phyloP scores from a whole-genome alignment of 2,329 filamentous ascomycete species.

The Xylaria sp. region DNA sequence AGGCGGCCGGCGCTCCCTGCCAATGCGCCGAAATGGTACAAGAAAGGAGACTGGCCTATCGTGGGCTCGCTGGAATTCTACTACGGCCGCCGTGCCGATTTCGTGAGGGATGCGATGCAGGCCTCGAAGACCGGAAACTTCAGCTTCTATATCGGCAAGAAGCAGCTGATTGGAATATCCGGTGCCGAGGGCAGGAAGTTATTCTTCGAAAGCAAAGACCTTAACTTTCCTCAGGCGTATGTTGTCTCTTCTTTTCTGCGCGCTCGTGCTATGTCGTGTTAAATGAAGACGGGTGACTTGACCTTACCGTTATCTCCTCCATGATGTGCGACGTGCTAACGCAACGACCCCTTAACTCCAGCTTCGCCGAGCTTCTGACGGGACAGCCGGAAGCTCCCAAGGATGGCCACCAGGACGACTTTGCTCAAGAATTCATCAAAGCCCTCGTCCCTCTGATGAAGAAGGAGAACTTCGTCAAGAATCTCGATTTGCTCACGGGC shows the following conservation, averaged over 20 bases:
- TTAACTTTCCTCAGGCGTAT: slow-evolving; percentile 58
- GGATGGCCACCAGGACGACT: slow-evolving; percentile 36
- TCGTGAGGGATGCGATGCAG: slow-evolving; percentile 49
- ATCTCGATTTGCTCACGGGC: slow-evolving; percentile 56
- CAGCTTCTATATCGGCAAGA: slow-evolving; percentile 60
- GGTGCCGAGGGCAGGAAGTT: slow-evolving; percentile 56
- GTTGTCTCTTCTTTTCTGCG: slow-evolving; percentile 19
- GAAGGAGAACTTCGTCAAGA: slow-evolving; percentile 52
- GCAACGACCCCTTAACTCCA: not conserved
- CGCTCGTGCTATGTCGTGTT: not conserved
- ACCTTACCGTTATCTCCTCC: not conserved
- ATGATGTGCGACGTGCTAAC: slow-evolving; percentile 11
- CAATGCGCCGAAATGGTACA: slow-evolving; percentile 46
- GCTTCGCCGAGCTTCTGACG: slow-evolving; percentile 44
- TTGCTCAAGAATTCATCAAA: slow-evolving; percentile 47
- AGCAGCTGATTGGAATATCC: slow-evolving; percentile 57
- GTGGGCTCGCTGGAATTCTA: slow-evolving; percentile 58
- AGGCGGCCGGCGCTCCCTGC: slow-evolving; percentile 43
- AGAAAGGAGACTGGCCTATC: slow-evolving; percentile 51
- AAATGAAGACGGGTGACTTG: not conserved
- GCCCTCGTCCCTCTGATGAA: slow-evolving; percentile 52
- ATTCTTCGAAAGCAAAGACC: slow-evolving; percentile 59
- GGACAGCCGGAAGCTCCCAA: slow-evolving; percentile 37
- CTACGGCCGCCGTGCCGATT: slow-evolving; percentile 55
- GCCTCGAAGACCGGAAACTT: slow-evolving; percentile 58